A percentile compares a stretch with the other conserved stretches of the same genome.
These are phyloP conservation scores for Avicennia marina DNA, from an alignment of 257 asterid species.

Conservation along the genomic window DNA sequence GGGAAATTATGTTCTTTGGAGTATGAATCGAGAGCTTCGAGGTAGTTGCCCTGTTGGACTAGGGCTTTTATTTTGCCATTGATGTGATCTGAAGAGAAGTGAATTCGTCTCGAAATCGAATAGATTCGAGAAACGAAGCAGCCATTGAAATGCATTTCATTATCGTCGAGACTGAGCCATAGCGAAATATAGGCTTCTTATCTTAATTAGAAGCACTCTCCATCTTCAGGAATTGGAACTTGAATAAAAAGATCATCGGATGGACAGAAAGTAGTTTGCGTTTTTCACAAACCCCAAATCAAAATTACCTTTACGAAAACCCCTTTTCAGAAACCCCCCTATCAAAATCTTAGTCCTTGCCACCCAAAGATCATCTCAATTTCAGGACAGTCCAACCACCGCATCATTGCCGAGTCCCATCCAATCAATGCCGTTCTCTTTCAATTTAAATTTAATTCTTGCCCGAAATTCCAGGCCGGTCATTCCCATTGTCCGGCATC, in stretches of 20 bases:
- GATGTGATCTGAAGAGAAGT: constrained; percentile 15
- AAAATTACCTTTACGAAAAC: too few species aligned
- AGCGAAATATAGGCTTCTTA: too few species aligned
- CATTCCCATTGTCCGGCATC: background rate
- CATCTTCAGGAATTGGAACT: too few species aligned
- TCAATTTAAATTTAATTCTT: background rate
- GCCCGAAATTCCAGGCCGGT: constrained; percentile 2
- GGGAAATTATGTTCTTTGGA: constrained; percentile 39
- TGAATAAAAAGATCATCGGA: too few species aligned
- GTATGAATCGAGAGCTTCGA: constrained; percentile 50
- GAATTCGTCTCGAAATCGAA: constrained; percentile 26
- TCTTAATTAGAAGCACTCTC: too few species aligned
- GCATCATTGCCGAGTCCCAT: background rate
- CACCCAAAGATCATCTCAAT: too few species aligned
- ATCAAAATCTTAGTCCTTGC: too few species aligned
- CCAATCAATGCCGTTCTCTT: too few species aligned
- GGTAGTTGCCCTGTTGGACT: constrained; percentile 42
- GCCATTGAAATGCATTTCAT: constrained; percentile 36
- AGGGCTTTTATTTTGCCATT: constrained; percentile 39
- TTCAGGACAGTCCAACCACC: background rate
- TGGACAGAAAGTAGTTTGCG: too few species aligned
- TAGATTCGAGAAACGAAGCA: constrained; percentile 22
- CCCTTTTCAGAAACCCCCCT: background rate
- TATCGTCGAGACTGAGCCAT: too few species aligned
- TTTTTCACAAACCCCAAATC: background rate